Conservation (phyloP, 176 grass and related monocot genomes). For the Aegilops sharonensis region DNA sequence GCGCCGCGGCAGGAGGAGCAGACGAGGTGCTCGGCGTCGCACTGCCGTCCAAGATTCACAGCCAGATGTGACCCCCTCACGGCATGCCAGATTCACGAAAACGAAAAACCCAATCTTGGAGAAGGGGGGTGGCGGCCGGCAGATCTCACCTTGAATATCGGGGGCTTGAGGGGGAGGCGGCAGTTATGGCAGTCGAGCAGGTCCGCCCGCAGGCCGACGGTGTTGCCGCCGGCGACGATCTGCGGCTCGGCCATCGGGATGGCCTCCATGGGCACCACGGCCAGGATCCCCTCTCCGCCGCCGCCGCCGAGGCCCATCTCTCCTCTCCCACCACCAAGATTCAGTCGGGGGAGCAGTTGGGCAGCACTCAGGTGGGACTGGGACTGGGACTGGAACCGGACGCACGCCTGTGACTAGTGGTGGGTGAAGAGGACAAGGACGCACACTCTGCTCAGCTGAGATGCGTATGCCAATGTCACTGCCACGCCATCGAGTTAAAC, state of each 20-base stretch:
- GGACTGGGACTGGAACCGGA: background rate
- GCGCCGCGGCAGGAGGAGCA: background rate
- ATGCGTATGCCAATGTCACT: background rate
- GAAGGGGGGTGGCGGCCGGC: background rate
- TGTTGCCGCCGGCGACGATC: too few relatives aligned
- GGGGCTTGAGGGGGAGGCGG: slow-evolving; percentile 3
- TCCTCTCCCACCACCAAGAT: background rate
- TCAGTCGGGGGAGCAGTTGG: background rate
- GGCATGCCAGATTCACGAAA: background rate
- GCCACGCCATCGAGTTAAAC: background rate
- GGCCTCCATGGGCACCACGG: background rate
- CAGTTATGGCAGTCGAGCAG: slow-evolving; percentile 10
- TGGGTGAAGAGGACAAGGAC: background rate
- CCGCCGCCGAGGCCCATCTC: slow-evolving; percentile 1
- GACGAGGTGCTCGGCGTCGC: slow-evolving; percentile 8
- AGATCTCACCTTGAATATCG: background rate
- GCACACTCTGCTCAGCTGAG: too few relatives aligned
- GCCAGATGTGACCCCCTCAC: background rate
- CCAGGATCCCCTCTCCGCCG: background rate
- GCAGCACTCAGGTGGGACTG: background rate
- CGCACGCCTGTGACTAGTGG: background rate
- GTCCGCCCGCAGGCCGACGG: background rate
- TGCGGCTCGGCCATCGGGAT: background rate
- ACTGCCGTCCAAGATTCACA: background rate
- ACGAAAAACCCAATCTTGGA: background rate